These are phyloP conservation scores for Fistulifera solaris DNA, from an alignment of 108 stramenopile genomes.

Conservation along the genomic window DNA sequence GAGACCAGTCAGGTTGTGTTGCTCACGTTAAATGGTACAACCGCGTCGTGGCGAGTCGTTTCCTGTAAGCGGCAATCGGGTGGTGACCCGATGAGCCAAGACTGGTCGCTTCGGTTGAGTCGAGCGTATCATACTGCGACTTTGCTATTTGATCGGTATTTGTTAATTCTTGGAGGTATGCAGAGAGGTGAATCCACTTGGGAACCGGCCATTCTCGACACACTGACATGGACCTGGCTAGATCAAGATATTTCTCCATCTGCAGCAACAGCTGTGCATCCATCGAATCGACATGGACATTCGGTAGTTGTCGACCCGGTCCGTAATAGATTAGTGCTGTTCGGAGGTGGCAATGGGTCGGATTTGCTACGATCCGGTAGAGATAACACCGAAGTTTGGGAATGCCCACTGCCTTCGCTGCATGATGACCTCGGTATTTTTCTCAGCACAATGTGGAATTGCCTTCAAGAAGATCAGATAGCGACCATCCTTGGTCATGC, in stretches of 20 bases:
- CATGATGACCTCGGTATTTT: no score
- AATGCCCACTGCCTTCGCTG: constrained; percentile 19
- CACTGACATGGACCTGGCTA: constrained; percentile 45
- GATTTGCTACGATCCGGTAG: constrained; percentile 42
- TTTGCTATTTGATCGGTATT: constrained; percentile 33
- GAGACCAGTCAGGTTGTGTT: constrained; percentile 45
- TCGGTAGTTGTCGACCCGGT: constrained; percentile 38
- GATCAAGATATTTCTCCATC: constrained; percentile 5
- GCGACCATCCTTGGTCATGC: not conserved
- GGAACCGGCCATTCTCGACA: constrained; percentile 35
- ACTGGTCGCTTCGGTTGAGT: constrained; percentile 2
- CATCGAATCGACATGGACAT: constrained; percentile 46
- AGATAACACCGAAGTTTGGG: constrained; percentile 53
- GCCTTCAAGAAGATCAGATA: not conserved
- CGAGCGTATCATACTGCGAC: constrained; percentile 62
- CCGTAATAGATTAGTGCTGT: constrained; percentile 43
- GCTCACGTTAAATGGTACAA: constrained; percentile 18
- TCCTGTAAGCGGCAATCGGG: not conserved
- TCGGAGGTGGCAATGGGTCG: constrained; percentile 51
- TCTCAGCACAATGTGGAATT: constrained; percentile 2
- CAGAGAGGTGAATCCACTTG: constrained; percentile 26
- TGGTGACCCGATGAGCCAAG: not conserved
- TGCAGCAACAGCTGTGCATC: constrained; percentile 4
- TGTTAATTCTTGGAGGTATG: constrained; percentile 54
- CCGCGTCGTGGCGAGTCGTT: not conserved